phyloP scores from a whole-genome alignment of 345 rosid genomes.

The Xanthoceras sorbifolium region DNA sequence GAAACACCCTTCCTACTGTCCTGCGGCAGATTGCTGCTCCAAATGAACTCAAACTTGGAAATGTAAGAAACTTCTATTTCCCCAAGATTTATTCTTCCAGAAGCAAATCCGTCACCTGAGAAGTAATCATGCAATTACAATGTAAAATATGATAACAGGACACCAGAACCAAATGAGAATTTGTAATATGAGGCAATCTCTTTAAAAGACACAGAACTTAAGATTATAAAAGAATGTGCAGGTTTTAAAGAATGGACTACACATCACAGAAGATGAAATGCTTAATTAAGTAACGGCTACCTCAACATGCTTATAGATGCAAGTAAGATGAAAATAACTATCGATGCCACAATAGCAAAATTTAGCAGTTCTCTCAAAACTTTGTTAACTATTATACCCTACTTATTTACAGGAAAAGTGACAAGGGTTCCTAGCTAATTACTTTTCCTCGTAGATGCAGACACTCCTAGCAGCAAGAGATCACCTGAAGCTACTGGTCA shows the following conservation, averaged over 20 bases:
- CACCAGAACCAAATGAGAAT: not conserved
- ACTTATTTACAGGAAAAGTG: not conserved
- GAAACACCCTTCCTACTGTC: constrained; percentile 49
- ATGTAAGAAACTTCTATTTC: constrained; percentile 57
- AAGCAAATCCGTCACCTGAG: constrained; percentile 70
- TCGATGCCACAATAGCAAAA: not conserved
- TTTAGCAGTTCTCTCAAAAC: not conserved
- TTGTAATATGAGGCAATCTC: not conserved
- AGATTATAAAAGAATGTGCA: no score
- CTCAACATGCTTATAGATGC: not conserved
- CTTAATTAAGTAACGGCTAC: not conserved
- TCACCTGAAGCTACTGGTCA: not conserved
- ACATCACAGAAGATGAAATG: not conserved
- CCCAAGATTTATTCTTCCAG: constrained; percentile 71
- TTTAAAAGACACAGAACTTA: not conserved
- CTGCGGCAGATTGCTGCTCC: constrained; percentile 50
- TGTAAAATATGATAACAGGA: not conserved
- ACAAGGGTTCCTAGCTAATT: not conserved
- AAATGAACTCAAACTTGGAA: constrained; percentile 57
- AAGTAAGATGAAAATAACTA: not conserved
- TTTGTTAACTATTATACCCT: not conserved
- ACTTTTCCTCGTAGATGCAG: not conserved
- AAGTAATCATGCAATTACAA: constrained; percentile 14
- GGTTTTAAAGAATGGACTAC: not conserved
- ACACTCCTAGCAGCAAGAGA: not conserved